Base-by-base conservation (phyloP, 176 grass and related monocot species). In the Eremochloa ophiuroides region DNA sequence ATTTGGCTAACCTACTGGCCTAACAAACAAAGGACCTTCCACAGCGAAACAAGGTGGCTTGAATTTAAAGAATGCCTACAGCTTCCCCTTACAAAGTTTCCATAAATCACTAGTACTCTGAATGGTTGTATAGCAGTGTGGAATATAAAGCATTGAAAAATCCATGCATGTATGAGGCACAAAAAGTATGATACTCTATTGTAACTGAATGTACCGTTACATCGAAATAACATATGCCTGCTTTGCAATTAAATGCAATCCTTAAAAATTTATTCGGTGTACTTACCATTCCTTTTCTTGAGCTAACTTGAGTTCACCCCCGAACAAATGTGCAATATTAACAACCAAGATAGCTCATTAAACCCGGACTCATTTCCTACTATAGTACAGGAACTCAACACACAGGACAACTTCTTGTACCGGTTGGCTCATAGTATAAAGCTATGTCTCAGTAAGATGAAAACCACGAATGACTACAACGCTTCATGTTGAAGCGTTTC, bases 1-100 rank as follows among this genome's bases (percentile, higher is more conserved):
- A 91, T 99, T 84, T 89, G 96, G 93, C 55, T 95, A 8, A 99
- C 93, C 13, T 99, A 99, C 75, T 99, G 88, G 91, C 96, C 96
- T 20, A 95, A 99, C 85, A 95, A 93, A 62, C 96, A 99, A 77
- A 89, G 79, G 59, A 98, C 83, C 31, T 89, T 84, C 35, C 88
- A 98, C 67, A 91, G 67, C 18, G 90, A 98, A 75, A 95, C 93
- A 30, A 87, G 88, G 75, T 55, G 80, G 86, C 43, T 99, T 62
- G 88, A 95, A 69, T 95, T 99, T 68, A 89, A 71, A 60, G 88
- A 99, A 80, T 77, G 84, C 67, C 76, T 99, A 73, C 67, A 89
- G 34, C 84, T 95, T 64, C 84, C 84, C 72, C 86, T 93, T 71
- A 81, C 63, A 22, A 88, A 91, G 66, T 59, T 79, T 84, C 11